Base-by-base conservation (phyloP, 345 rosid genomes). In the Salix brachista region DNA sequence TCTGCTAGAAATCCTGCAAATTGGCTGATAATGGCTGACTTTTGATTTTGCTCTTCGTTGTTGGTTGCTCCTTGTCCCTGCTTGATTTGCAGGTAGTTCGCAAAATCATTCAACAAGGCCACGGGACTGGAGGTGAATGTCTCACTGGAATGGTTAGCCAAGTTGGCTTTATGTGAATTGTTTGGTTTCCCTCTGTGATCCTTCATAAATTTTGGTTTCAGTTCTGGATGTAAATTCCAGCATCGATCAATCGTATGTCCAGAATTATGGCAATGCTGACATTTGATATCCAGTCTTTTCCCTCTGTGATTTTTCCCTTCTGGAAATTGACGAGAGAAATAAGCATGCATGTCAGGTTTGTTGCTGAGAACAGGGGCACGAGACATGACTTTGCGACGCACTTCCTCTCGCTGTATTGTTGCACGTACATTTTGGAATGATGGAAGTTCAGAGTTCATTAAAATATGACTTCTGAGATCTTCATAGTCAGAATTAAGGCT, bases 311-410 rank as follows among this genome's bases (percentile, higher is more conserved):
- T 0, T 17, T 48, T 48, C 17, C 21, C 54, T 16, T 48, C 8
- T 0, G 21, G 0, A 0, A 1, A 48, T 16, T 0, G 21, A 1
- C 7, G 2, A 0, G 54, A 2, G 1, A 1, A 2, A 5, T 48
- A 48, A 4, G 21, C 54, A 48, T 2, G 4, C 5, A 48, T 2
- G 4, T 0, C 21, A 4, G 21, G 7, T 16, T 16, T 16, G 17
- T 2, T 2, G 30, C 30, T 28, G 2, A 0, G 21, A 4, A 1
- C 6, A 17, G 2, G 1, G 21, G 13, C 8, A 48, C 18, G 19
- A 14, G 21, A 1, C 21, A 48, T 48, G 21, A 48, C 21, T 5
- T 48, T 46, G 3, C 18, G 1, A 13, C 5, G 18, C 3, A 4
- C 4, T 46, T 46, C 50, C 4, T 46, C 17, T 3, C 5, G 16